A percentile compares a stretch with the other conserved stretches of the same genome.
phyloP scores from a whole-genome alignment of 768 basidiomycete species.

The Filobasidium floriforme region DNA sequence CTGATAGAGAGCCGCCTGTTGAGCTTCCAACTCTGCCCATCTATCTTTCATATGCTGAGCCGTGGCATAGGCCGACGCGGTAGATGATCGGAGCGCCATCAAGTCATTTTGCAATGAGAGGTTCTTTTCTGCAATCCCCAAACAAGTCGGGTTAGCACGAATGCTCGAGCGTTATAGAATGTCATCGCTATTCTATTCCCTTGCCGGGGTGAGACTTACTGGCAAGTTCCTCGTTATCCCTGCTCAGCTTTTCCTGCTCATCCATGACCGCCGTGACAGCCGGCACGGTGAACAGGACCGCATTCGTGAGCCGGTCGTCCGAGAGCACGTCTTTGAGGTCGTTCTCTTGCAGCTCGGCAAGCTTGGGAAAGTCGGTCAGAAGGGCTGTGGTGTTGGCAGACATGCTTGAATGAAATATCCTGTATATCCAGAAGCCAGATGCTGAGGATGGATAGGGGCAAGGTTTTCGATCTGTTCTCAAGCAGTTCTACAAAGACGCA shows the following conservation, averaged over 20 bases:
- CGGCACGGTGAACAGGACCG: conserved; percentile 70
- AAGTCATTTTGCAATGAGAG: conserved; percentile 66
- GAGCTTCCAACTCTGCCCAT: conserved; percentile 80
- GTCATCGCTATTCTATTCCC: not conserved
- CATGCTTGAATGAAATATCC: not conserved
- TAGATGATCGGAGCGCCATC: conserved; percentile 68
- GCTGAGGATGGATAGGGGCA: too few relatives aligned
- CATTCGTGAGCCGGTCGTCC: conserved; percentile 77
- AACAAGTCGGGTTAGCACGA: not conserved
- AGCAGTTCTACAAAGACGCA: too few relatives aligned
- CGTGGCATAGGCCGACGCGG: conserved; percentile 78
- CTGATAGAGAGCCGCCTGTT: conserved; percentile 82
- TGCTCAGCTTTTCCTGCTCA: conserved; percentile 67
- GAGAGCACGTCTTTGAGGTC: conserved; percentile 82
- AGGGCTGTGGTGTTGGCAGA: conserved; percentile 28
- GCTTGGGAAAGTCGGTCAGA: conserved; percentile 38
- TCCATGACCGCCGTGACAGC: conserved; percentile 67
- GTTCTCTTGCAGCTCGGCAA: conserved; percentile 44
- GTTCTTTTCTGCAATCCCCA: conserved; percentile 57
- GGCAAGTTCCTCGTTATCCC: conserved; percentile 79
- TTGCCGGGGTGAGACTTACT: conserved; percentile 50
- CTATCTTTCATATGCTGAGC: conserved; percentile 70
- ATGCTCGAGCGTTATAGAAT: not conserved
- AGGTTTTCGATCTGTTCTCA: too few relatives aligned
- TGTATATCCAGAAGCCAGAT: too few relatives aligned